Percentiles rank a stretch among this genome's conserved stretches.
phyloP scores from a whole-genome alignment of 495 filamentous ascomycete species.

The Penicillium parvum region DNA sequence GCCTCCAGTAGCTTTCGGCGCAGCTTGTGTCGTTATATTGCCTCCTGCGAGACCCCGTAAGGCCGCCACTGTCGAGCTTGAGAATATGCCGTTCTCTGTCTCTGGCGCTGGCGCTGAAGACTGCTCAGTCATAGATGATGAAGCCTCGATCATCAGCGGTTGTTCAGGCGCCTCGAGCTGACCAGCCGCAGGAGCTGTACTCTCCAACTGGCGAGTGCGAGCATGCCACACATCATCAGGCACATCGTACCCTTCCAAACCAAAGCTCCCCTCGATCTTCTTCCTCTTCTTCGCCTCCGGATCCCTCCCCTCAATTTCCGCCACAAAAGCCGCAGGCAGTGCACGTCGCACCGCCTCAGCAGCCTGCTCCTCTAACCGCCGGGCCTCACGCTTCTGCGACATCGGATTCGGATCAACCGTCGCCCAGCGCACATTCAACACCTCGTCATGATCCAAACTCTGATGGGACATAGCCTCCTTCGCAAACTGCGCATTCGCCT shows the following conservation, averaged over 20 bases:
- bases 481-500: conserved; percentile 83
- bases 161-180: conserved; percentile 44
- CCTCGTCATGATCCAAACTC: conserved; percentile 78
- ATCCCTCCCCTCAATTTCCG: conserved; percentile 89
- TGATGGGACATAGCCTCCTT: conserved; percentile 89
- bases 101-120: conserved; percentile 18
- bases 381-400: conserved; percentile 88
- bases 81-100: conserved; percentile 63
- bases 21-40: conserved; percentile 33
- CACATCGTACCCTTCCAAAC: conserved; percentile 85
- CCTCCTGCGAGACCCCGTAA: conserved; percentile 51
- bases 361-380: conserved; percentile 93
- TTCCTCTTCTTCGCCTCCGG: conserved; percentile 79
- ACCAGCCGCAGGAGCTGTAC: conserved; percentile 23
- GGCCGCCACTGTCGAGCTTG: conserved; percentile 70
- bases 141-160: conserved; percentile 41
- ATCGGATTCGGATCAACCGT: conserved; percentile 94
- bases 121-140: conserved; percentile 5
- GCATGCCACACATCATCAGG: conserved; percentile 95
- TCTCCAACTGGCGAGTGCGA: conserved; percentile 47
- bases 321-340: conserved; percentile 86
- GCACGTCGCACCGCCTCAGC: conserved; percentile 90
- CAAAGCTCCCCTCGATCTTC: conserved; percentile 87
- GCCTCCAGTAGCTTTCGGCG: conserved; percentile 41
- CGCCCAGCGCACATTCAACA: conserved; percentile 95